Percentiles rank a stretch among this genome's conserved stretches.
Conservation (phyloP, 140 eudicot genomes). For the Bidens hawaiensis region DNA sequence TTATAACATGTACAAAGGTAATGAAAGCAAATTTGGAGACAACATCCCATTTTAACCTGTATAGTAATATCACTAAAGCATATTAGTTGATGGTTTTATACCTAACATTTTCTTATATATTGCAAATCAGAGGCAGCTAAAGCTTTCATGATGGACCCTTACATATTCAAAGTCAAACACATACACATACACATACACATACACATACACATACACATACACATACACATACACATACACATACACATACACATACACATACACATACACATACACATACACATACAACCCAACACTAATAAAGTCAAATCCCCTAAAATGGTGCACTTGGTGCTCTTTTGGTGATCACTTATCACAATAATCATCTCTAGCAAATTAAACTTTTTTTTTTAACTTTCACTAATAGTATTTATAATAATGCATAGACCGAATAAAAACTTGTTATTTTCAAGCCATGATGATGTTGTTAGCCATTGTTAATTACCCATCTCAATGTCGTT, state of each 20-base stretch:
- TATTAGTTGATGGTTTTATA: slow-evolving; percentile 34
- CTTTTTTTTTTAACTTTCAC: slow-evolving; percentile 16
- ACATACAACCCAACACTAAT: slow-evolving; percentile 16
- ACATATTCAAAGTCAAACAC: slow-evolving; percentile 35
- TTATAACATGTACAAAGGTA: slow-evolving; percentile 18
- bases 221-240: slow-evolving; percentile 30
- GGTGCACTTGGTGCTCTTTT: slow-evolving; percentile 33
- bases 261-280: no score
- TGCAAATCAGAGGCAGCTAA: slow-evolving; percentile 26
- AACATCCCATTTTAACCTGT: no score
- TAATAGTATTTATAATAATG: slow-evolving; percentile 16
- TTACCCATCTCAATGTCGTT: slow-evolving; percentile 27
- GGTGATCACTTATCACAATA: slow-evolving; percentile 26
- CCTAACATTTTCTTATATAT: slow-evolving; percentile 37
- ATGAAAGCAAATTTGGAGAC: slow-evolving; percentile 32
- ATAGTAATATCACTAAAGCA: slow-evolving; percentile 23
- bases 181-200: slow-evolving; percentile 17
- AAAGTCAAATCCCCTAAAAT: slow-evolving; percentile 30
- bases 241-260: slow-evolving; percentile 23
- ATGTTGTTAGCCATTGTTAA: slow-evolving; percentile 10
- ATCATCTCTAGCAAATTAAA: slow-evolving; percentile 21
- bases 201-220: no score
- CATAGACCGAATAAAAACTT: neutral
- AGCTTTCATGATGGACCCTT: slow-evolving; percentile 34
- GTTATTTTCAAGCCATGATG: slow-evolving; percentile 19